A percentile compares a stretch with the other conserved stretches of the same genome.
Conservation (phyloP, 2,329 filamentous ascomycete species). For the Botryotinia convoluta region DNA sequence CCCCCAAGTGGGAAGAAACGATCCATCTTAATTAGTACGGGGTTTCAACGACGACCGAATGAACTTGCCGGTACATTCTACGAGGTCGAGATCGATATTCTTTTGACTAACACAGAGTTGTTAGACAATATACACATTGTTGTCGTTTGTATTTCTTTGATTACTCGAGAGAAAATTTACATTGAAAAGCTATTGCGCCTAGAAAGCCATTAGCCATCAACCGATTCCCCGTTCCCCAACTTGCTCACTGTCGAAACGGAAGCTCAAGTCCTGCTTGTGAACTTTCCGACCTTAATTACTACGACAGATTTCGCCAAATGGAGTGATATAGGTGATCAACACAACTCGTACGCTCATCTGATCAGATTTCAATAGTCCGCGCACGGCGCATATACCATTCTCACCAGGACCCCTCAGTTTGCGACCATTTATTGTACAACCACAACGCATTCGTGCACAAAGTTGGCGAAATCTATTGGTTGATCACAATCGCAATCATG, state of each 20-base stretch:
- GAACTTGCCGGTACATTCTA: neutral
- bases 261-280: neutral
- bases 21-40: neutral
- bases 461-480: neutral
- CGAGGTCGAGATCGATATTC: neutral
- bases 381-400: slow-evolving; percentile 8
- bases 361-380: neutral
- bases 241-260: neutral
- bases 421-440: slow-evolving; percentile 2
- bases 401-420: slow-evolving; percentile 13
- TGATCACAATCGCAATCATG: slow-evolving; percentile 31
- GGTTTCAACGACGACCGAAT: neutral
- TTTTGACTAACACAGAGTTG: neutral
- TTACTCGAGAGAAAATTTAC: neutral
- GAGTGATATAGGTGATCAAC: neutral
- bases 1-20: neutral
- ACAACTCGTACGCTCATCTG: neutral
- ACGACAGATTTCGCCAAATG: neutral
- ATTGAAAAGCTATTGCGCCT: neutral
- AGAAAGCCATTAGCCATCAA: neutral
- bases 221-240: neutral
- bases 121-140: neutral
- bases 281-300: neutral
- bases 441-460: neutral
- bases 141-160: neutral